Base-by-base conservation (phyloP, 2,329 filamentous ascomycete species). In the Onygenales sp. region DNA sequence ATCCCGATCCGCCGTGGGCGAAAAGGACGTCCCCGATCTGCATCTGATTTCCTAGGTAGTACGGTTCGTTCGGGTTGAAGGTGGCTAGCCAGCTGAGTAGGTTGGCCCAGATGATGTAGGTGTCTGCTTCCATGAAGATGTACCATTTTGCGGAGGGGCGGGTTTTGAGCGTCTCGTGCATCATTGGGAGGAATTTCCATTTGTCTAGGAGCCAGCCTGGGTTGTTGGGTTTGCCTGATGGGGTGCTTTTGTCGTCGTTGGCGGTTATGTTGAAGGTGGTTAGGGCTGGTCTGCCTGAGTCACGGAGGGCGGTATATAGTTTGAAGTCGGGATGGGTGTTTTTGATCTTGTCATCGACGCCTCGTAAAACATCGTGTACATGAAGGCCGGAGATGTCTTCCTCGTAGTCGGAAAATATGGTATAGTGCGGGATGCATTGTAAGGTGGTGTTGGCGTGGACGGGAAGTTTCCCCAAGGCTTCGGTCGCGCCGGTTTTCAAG, bases 111-210 rank as follows among this genome's bases (percentile, higher is more conserved):
- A 79, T 68, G 42, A 82, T 63, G 57, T 79, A 82, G 0, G 79
- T 82, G 60, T 83, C 80, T 0, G 77, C 74, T 58, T 82, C 80
- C 46, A 81, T 74, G 62, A 83, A 83, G 52, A 81, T 67, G 56
- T 75, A 83, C 80, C 80, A 83, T 52, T 76, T 77, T 44, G 75
- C 74, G 31, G 78, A 65, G 2, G 75, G 74, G 39, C 67, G 66
- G 56, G 70, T 57, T 21, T 63, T 62, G 42, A 74, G 68, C 0
- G 77, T 71, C 58, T 76, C 73, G 58, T 79, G 75, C 2, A 77
- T 73, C 69, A 80, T 75, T 6, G 78, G 78, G 17, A 81, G 64
- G 57, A 79, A 77, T 61, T 81, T 81, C 78, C 78, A 81, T 58
- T 81, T 81, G 57, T 81, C 78, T 39, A 81, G 66, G 53, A 70